Percentiles rank a stretch among this genome's conserved stretches.
Conservation (phyloP, 768 basidiomycete species). For the Boletus insuetus region DNA sequence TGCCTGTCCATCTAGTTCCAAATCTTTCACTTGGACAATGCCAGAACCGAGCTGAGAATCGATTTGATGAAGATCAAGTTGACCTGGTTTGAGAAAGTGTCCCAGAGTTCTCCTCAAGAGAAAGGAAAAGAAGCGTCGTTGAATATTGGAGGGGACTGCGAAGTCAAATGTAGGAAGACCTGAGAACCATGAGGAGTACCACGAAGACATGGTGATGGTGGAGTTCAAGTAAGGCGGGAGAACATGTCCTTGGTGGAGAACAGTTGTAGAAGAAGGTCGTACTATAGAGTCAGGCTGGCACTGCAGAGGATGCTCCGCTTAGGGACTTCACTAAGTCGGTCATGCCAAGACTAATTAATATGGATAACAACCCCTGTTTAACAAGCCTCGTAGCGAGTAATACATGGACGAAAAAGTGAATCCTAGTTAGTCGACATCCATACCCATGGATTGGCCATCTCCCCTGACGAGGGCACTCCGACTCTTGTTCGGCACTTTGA, state of each 20-base stretch:
- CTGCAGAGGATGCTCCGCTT: constrained; percentile 4
- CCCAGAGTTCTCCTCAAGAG: constrained; percentile 80
- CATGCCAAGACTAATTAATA: constrained; percentile 17
- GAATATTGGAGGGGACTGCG: constrained; percentile 66
- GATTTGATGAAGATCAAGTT: constrained; percentile 82
- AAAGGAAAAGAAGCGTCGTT: constrained; percentile 88
- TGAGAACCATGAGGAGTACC: constrained; percentile 57
- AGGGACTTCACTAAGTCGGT: neutral
- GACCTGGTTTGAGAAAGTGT: constrained; percentile 84
- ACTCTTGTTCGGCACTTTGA: constrained; percentile 64
- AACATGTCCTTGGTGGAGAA: constrained; percentile 15
- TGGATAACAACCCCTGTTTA: constrained; percentile 23
- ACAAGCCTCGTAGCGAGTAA: no score
- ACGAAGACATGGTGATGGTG: constrained; percentile 41
- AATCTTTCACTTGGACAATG: constrained; percentile 78
- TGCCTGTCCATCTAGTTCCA: constrained; percentile 76
- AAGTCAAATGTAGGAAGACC: constrained; percentile 63
- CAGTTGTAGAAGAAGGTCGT: neutral
- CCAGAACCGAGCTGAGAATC: constrained; percentile 94
- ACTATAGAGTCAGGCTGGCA: neutral
- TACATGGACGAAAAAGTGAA: no score
- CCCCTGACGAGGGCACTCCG: constrained; percentile 76
- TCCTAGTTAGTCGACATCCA: constrained; percentile 73
- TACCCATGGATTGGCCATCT: constrained; percentile 86
- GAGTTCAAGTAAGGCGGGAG: constrained; percentile 11